Percentiles rank a stretch among this genome's conserved stretches.
Conservation (phyloP, 2,329 filamentous ascomycete genomes). For the Chrysoporthe deuterocubensis region DNA sequence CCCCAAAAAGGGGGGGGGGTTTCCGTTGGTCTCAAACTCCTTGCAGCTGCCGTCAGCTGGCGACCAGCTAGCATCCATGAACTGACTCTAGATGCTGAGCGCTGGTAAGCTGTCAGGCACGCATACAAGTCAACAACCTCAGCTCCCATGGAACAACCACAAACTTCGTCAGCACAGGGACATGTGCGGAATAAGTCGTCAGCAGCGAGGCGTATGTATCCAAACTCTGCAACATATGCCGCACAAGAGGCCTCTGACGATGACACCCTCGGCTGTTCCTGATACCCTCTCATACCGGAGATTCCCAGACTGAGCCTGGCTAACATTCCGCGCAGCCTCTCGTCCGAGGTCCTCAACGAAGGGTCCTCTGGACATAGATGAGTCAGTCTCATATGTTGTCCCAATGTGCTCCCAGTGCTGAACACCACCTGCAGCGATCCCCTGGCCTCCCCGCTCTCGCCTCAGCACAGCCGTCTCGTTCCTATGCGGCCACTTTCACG, state of each 20-base stretch:
- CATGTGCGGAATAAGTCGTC: constrained; percentile 45
- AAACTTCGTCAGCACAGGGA: constrained; percentile 30
- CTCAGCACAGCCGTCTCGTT: constrained; percentile 33
- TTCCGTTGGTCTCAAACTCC: too few relatives aligned
- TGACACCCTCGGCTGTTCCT: neutral
- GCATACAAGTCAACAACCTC: neutral
- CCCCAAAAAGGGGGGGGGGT: too few relatives aligned
- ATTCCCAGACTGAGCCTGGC: constrained; percentile 11
- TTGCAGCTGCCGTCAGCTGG: neutral
- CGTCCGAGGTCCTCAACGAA: constrained; percentile 72
- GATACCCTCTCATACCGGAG: neutral
- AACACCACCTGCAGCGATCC: constrained; percentile 33
- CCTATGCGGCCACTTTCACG: constrained; percentile 29
- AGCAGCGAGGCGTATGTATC: constrained; percentile 41
- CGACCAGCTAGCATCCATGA: neutral
- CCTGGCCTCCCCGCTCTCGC: constrained; percentile 31
- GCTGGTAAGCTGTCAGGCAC: neutral
- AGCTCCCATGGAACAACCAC: constrained; percentile 30
- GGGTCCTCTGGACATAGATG: constrained; percentile 75
- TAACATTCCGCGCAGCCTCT: constrained; percentile 46
- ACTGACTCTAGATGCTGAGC: neutral
- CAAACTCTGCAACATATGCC: too few relatives aligned
- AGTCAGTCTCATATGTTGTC: constrained; percentile 58
- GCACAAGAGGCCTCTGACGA: neutral
- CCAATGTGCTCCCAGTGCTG: constrained; percentile 20